A percentile compares a stretch with the other conserved stretches of the same genome.
phyloP scores from a whole-genome alignment of 768 basidiomycete genomes.

The Hemileccinum impolitum region DNA sequence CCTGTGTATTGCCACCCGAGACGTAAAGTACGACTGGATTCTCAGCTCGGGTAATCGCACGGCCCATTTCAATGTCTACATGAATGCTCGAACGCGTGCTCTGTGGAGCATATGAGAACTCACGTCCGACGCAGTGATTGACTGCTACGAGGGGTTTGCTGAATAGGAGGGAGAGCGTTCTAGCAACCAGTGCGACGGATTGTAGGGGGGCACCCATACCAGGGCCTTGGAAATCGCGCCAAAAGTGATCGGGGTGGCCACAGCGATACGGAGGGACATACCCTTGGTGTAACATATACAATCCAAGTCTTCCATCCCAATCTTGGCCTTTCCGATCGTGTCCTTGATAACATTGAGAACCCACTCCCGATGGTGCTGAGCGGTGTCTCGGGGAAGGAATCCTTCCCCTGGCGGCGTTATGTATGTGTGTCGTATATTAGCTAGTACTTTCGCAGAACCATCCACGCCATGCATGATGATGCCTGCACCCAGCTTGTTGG shows the following conservation, averaged over 20 bases:
- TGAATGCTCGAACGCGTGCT: background rate
- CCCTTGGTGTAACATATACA: constrained; percentile 99
- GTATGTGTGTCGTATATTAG: constrained; percentile 97
- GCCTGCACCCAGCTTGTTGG: constrained; percentile 96
- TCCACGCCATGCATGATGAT: constrained; percentile 80
- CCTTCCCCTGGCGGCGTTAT: constrained; percentile 98
- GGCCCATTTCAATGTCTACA: constrained; percentile 97
- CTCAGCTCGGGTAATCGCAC: constrained; percentile 88
- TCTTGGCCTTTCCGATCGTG: constrained; percentile 62
- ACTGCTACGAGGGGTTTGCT: constrained; percentile 92
- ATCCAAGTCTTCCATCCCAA: constrained; percentile 77
- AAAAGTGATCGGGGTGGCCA: background rate
- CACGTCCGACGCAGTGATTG: constrained; percentile 99
- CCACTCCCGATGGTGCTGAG: constrained; percentile 95
- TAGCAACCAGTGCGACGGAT: constrained; percentile 90
- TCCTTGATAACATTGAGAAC: constrained; percentile 75
- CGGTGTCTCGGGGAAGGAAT: constrained; percentile 94
- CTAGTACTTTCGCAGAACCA: constrained; percentile 72
- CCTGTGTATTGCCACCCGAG: constrained; percentile 98
- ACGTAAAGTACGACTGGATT: constrained; percentile 98
- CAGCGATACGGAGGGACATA: constrained; percentile 27
- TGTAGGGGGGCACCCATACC: constrained; percentile 98
- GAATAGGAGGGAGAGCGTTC: constrained; percentile 84
- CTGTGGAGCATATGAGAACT: constrained; percentile 8
- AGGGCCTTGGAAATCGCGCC: constrained; percentile 59